Conservation (phyloP, 257 asterid species). For the Ehretia macrophylla region DNA sequence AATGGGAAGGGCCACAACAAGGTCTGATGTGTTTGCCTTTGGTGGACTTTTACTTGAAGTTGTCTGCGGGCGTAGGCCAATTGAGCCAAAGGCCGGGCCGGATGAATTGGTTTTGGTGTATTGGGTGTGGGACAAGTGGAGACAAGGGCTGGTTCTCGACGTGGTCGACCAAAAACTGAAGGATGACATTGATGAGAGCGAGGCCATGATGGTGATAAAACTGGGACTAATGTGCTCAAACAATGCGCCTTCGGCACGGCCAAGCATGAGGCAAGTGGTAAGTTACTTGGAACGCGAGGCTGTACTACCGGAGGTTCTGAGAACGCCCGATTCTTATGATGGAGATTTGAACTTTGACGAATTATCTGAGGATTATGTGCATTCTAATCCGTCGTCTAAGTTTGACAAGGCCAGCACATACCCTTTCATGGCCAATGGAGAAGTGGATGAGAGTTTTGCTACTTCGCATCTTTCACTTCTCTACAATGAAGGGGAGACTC, state of each 20-base stretch:
- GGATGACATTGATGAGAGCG: conserved; percentile 22
- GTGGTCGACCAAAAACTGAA: conserved; percentile 45
- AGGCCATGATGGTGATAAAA: conserved; percentile 44
- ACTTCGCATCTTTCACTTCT: conserved; percentile 9
- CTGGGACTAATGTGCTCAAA: conserved; percentile 50
- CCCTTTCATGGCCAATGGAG: background rate
- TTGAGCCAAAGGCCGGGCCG: conserved; percentile 22
- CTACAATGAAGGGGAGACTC: no score
- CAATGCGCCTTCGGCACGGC: conserved; percentile 39
- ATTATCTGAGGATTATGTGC: conserved; percentile 8
- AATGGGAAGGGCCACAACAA: conserved; percentile 47
- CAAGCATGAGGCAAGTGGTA: conserved; percentile 40
- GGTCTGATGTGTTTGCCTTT: conserved; percentile 51
- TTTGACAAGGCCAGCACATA: background rate
- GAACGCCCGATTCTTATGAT: no score
- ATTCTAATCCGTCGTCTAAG: conserved; percentile 3
- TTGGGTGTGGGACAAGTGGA: conserved; percentile 45
- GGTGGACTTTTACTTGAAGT: conserved; percentile 65
- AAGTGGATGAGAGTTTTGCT: conserved; percentile 3
- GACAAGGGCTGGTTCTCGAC: conserved; percentile 33
- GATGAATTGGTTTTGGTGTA: conserved; percentile 41
- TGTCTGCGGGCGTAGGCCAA: conserved; percentile 55
- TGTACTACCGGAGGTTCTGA: conserved; percentile 32
- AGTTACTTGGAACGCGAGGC: conserved; percentile 34
- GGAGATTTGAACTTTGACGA: background rate